Conservation (phyloP, 2,329 filamentous ascomycete species). For the Orbilia oligospora region DNA sequence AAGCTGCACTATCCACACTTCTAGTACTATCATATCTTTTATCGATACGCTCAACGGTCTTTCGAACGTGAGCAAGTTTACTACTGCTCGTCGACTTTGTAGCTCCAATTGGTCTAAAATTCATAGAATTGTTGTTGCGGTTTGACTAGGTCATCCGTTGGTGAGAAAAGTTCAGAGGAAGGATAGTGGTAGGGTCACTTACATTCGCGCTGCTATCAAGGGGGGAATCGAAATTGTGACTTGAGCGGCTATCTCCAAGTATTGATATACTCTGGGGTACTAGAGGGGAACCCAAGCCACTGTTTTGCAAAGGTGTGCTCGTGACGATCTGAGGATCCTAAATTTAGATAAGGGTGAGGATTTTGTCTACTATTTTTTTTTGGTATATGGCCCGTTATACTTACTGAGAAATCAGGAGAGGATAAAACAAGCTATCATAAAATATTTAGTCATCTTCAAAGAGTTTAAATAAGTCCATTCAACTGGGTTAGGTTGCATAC, state of each 20-base stretch:
- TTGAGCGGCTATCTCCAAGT: slow-evolving; percentile 12
- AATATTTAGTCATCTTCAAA: neutral
- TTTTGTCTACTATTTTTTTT: neutral
- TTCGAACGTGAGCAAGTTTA: neutral
- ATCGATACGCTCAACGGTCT: neutral
- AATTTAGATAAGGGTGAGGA: neutral
- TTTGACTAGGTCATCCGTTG: neutral
- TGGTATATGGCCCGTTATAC: neutral
- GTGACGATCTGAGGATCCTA: slow-evolving; percentile 52
- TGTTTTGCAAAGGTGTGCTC: slow-evolving; percentile 40
- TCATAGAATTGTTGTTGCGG: neutral
- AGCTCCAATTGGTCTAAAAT: neutral
- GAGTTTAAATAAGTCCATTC: neutral
- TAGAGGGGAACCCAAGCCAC: neutral
- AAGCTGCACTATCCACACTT: neutral
- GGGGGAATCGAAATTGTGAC: neutral
- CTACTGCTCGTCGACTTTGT: neutral
- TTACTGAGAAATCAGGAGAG: slow-evolving; percentile 46
- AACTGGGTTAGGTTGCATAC: neutral
- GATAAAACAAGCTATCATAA: slow-evolving; percentile 16
- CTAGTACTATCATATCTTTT: neutral
- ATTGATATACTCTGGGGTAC: slow-evolving; percentile 17
- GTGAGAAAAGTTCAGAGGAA: neutral
- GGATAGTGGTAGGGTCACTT: neutral
- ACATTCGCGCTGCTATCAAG: slow-evolving; percentile 16